Evolutionary conservation across 768 basidiomycete genomes (phyloP).

Genomic region (Rhodosporidiobolus sp.): DNA sequence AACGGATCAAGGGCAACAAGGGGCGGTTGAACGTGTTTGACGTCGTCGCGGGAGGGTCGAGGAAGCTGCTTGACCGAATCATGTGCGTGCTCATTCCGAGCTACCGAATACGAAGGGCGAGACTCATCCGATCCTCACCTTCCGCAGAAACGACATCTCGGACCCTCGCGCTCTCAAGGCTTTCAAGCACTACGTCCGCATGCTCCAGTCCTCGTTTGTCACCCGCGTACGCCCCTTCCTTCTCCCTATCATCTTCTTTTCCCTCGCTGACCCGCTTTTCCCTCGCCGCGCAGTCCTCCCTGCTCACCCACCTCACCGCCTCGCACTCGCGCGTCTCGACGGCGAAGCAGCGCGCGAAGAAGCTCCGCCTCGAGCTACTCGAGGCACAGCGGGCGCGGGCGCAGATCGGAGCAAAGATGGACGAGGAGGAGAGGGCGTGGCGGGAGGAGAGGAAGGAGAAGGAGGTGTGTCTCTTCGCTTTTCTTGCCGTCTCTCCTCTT

Average conservation of each 20-base stretch:
- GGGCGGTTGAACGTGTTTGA: constrained; percentile 5
- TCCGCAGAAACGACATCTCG: not conserved
- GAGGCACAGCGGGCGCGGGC: not conserved
- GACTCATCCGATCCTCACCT: not conserved
- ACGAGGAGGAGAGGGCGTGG: not conserved
- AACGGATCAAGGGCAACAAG: constrained; percentile 5
- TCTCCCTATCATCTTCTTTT: too few relatives aligned
- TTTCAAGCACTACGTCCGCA: not conserved
- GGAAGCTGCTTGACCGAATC: not conserved
- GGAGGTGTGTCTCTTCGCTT: not conserved
- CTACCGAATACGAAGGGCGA: not conserved
- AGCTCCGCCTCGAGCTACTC: not conserved
- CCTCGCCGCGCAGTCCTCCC: not conserved
- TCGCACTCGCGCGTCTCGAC: not conserved
- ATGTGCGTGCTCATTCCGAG: not conserved
- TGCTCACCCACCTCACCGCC: not conserved
- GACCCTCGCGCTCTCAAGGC: too few relatives aligned
- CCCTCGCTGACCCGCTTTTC: too few relatives aligned
- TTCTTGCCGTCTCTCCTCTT: too few relatives aligned
- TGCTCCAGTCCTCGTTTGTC: not conserved
- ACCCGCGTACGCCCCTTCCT: not conserved
- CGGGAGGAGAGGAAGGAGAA: not conserved
- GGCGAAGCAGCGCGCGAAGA: not conserved
- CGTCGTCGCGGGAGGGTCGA: not conserved
- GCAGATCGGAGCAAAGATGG: not conserved